Percentiles rank a stretch among this genome's conserved stretches.
These are phyloP conservation scores for Rauvolfia tetraphylla DNA, from an alignment of 257 asterid genomes.

Conservation along the genomic window DNA sequence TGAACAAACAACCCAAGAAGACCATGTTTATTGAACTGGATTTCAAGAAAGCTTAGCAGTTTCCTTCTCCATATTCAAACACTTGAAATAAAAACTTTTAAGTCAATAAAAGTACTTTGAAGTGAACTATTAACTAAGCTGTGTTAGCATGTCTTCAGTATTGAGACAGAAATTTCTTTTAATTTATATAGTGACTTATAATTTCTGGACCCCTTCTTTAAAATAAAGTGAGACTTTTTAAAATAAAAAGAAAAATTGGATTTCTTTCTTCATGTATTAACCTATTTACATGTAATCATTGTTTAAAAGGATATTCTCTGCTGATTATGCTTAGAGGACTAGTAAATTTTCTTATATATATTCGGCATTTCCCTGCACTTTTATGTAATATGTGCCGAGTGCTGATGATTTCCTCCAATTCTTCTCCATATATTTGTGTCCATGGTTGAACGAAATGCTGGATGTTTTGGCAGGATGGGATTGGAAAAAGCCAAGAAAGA, in stretches of 20 bases:
- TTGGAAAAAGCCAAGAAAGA: conserved; percentile 92
- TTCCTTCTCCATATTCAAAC: neutral
- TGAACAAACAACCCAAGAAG: conserved; percentile 5
- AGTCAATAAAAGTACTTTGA: neutral
- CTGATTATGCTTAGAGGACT: neutral
- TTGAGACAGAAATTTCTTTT: neutral
- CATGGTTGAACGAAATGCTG: neutral
- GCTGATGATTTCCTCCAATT: no score
- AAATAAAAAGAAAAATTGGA: neutral
- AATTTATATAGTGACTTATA: neutral
- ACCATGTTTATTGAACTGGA: neutral
- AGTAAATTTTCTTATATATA: neutral
- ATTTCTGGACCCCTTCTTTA: neutral
- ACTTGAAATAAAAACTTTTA: neutral
- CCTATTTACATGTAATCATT: neutral
- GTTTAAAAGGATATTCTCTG: neutral
- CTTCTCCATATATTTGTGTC: neutral
- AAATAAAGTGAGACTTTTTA: neutral
- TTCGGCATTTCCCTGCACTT: neutral
- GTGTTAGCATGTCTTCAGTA: neutral
- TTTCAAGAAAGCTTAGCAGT: neutral
- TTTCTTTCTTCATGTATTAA: neutral
- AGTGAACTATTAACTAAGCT: neutral
- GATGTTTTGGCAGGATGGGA: conserved; percentile 51
- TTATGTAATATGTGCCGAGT: neutral